Conservation (phyloP, 805 yeast species). For the Barnettozyma wickerhamii region DNA sequence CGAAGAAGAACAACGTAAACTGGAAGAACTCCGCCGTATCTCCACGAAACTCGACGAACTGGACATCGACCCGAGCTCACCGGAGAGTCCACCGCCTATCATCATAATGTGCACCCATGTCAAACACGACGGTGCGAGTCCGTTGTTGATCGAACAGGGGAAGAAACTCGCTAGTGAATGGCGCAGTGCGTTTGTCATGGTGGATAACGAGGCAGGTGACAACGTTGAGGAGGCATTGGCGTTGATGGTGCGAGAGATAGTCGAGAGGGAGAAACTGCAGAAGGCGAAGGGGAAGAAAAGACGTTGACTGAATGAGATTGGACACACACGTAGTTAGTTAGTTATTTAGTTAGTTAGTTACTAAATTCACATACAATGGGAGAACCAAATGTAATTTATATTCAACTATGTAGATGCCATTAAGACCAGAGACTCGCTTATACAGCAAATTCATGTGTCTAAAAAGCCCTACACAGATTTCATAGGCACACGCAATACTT, state of each 20-base stretch:
- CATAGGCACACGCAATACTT: no score
- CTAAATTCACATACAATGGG: no score
- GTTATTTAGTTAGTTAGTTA: no score
- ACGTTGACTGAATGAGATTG: no score
- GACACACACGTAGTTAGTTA: no score
- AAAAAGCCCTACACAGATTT: no score
- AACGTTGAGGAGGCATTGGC: conserved; percentile 56
- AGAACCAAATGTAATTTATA: no score
- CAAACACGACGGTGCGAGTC: conserved; percentile 54
- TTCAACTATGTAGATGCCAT: no score
- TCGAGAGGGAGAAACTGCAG: conserved; percentile 39
- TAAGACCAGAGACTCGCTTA: no score
- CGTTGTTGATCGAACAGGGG: conserved; percentile 55
- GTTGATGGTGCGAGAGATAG: conserved; percentile 53
- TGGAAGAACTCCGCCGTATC: conserved; percentile 28
- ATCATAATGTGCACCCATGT: conserved; percentile 63
- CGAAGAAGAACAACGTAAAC: conserved; percentile 28
- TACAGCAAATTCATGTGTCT: no score
- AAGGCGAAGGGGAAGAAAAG: conserved; percentile 12
- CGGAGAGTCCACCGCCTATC: conserved; percentile 57
- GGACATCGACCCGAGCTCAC: conserved; percentile 32
- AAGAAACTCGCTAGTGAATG: conserved; percentile 51
- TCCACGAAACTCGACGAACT: conserved; percentile 29
- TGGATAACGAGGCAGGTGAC: conserved; percentile 48
- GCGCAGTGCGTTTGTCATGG: conserved; percentile 60